Base-by-base conservation (phyloP, 2,329 filamentous ascomycete genomes). In the Fusarium sp. region DNA sequence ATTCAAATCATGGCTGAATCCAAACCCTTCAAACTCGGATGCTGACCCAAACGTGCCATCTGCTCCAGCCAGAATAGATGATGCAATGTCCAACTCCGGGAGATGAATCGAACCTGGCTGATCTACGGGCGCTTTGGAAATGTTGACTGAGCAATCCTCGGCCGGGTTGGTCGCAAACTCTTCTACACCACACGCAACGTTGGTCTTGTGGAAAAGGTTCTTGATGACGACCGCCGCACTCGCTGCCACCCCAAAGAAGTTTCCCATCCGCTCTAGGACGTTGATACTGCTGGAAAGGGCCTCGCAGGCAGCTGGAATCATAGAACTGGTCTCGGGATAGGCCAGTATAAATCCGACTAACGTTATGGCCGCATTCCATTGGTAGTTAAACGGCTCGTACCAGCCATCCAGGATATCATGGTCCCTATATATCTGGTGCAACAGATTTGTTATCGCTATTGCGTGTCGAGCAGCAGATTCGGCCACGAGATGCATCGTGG, bases 381-480 rank as follows among this genome's bases (percentile, higher is more conserved):
- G 65, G 7, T 56, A 45, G 71, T 76, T 76, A 12, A 77, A 66
- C 3, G 65, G 45, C 50, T 66, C 65, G 62, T 80, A 79, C 50
- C 84, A 81, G 0, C 75, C 73, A 17, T 73, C 71, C 57, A 80
- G 81, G 10, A 80, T 70, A 0, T 71, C 65, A 20, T 79, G 15
- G 6, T 27, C 25, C 37, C 5, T 37, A 17, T 58, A 47, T 15
- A 68, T 43, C 20, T 65, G 66, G 25, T 47, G 15, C 20, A 65
- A 12, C 5, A 47, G 12, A 52, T 59, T 10, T 0, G 63, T 65
- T 8, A 27, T 20, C 6, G 63, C 15, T 17, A 59, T 37, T 11
- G 63, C 54, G 11, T 65, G 63, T 12, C 20, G 30, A 59, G 63
- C 54, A 8, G 38, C 37, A 8, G 37, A 32, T 35, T 30, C 54